phyloP scores from a whole-genome alignment of 1,284 basidiomycete genomes.

The Leccinum solheimii region DNA sequence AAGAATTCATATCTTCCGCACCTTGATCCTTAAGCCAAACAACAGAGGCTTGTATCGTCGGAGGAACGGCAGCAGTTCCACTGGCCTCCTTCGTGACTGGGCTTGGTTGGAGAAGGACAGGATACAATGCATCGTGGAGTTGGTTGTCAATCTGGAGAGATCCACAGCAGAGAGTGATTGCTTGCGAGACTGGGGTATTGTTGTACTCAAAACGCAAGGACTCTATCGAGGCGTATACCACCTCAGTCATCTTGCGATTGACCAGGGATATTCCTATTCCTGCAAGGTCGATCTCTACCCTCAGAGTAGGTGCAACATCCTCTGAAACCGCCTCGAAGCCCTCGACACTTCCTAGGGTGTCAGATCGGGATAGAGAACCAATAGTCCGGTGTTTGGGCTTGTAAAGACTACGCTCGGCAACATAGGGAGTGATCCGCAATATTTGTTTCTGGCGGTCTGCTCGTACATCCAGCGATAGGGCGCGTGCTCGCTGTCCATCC shows the following conservation, averaged over 20 bases:
- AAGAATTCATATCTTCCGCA: slow-evolving; percentile 34
- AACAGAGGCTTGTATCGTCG: slow-evolving; percentile 87
- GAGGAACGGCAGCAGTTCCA: slow-evolving; percentile 75
- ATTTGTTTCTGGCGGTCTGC: slow-evolving; percentile 90
- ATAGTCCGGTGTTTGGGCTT: slow-evolving; percentile 70
- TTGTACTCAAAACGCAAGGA: slow-evolving; percentile 86
- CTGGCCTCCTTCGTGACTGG: slow-evolving; percentile 84
- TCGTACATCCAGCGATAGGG: slow-evolving; percentile 89
- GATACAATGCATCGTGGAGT: slow-evolving; percentile 93
- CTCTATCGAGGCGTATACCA: slow-evolving; percentile 86
- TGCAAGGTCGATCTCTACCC: slow-evolving; percentile 77
- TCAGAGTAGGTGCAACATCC: slow-evolving; percentile 67
- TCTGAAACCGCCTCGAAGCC: slow-evolving; percentile 90
- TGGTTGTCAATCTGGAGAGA: slow-evolving; percentile 97
- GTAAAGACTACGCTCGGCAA: slow-evolving; percentile 85
- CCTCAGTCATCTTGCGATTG: slow-evolving; percentile 86
- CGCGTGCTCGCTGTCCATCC: slow-evolving; percentile 54
- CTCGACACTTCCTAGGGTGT: slow-evolving; percentile 72
- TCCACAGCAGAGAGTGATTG: slow-evolving; percentile 82
- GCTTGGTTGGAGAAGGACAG: slow-evolving; percentile 95
- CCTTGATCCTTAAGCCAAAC: slow-evolving; percentile 94
- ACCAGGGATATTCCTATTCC: slow-evolving; percentile 94
- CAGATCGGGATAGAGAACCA: slow-evolving; percentile 54
- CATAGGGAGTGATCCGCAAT: slow-evolving; percentile 86
- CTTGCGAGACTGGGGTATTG: slow-evolving; percentile 80